phyloP scores from a whole-genome alignment of 441 rosid species.

The Jatropha multifida region DNA sequence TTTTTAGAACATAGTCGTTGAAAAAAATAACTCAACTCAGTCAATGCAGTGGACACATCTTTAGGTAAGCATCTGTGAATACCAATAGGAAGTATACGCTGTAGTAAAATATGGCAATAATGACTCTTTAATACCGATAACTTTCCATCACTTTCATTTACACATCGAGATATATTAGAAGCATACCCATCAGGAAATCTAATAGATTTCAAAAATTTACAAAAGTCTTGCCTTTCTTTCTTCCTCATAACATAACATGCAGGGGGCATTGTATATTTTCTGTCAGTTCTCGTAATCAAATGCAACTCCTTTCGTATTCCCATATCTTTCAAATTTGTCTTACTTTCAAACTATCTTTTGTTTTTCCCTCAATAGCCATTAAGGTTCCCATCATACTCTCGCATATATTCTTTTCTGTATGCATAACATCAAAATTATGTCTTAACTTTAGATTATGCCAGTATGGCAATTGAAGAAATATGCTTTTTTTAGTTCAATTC shows the following conservation, averaged over 20 bases:
- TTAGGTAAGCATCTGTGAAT: background rate
- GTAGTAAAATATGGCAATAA: too few species aligned
- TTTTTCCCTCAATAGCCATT: too few species aligned
- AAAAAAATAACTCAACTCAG: background rate
- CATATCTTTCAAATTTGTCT: too few species aligned
- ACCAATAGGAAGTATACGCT: background rate
- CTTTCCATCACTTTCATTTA: too few species aligned
- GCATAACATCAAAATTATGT: too few species aligned
- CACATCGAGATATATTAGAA: background rate
- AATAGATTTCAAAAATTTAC: background rate
- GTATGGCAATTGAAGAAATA: too few species aligned
- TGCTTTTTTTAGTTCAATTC: too few species aligned
- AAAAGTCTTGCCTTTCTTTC: background rate
- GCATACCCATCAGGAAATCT: background rate
- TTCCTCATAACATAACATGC: background rate
- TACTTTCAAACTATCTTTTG: too few species aligned
- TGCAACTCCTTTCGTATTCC: too few species aligned
- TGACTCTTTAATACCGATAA: background rate
- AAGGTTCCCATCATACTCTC: too few species aligned
- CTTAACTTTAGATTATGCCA: too few species aligned
- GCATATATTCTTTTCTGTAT: too few species aligned
- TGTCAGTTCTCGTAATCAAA: background rate
- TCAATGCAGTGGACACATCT: background rate
- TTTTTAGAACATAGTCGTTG: background rate
- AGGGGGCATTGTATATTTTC: background rate